Evolutionary conservation across 805 yeast species (phyloP), one percentile per base, ranked within the genome.

Genomic region (Candida orba): DNA sequence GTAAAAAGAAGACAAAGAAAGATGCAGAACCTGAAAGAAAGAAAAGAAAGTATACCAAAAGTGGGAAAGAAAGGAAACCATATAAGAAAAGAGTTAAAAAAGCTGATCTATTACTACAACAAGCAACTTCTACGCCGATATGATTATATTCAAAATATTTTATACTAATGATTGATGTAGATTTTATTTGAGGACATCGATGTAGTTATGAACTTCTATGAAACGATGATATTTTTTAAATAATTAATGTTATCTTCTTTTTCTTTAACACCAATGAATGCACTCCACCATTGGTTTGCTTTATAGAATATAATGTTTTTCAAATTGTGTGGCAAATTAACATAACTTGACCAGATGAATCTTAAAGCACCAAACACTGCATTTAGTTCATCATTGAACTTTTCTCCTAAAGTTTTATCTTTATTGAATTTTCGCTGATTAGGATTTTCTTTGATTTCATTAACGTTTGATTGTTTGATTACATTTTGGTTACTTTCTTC

Each of bases 261-360:
- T 40, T 55, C 52, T 35, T 62, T 59, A 18, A 71, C 73, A n/a
- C 95, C 95, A 44, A 87, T 71, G 57, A 87, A 84, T 32, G 59
- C 60, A 56, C 83, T 80, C 96, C 96, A 91, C 60, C 75, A 71
- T 34, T 69, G 66, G 45, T 72, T 73, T 32, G 75, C 37, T 47
- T 78, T 68, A 43, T 71, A 65, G 39, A 88, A 51, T 9, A 65
- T 50, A 43, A 77, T 50, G 32, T 75, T 71, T 64, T 73, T 77
- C 1, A 84, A 34, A 43, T 79, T 74, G 43, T 68, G 67, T 10
- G 97, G 97, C 49, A 91, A 73, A 34, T 79, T 72, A 39, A 71
- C 52, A 62, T 91, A 90, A 38, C 95, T 79, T 23, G 63, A 57
- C 43, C 75, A 61, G 18, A 91, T 76, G 63, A 86, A 89, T 46